phyloP scores from a whole-genome alignment of 1,139 yeast genomes.

The Suhomyces bolitotheri region DNA sequence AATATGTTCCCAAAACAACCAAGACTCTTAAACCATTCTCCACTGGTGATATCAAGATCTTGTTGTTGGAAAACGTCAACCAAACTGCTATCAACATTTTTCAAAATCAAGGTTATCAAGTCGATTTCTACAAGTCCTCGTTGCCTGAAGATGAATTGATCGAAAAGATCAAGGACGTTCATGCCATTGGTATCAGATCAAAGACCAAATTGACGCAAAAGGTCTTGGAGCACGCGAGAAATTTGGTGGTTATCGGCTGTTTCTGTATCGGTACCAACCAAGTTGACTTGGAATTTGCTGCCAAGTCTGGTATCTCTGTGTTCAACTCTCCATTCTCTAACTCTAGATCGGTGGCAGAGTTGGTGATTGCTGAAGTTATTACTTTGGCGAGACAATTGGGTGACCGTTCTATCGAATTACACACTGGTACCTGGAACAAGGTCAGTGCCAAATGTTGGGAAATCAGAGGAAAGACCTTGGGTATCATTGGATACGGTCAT shows the following conservation, averaged over 20 bases:
- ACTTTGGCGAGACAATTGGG: slow-evolving; percentile 95
- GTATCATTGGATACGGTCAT: slow-evolving; percentile 97
- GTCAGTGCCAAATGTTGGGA: slow-evolving; percentile 97
- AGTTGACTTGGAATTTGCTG: slow-evolving; percentile 91
- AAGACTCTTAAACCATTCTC: slow-evolving; percentile 85
- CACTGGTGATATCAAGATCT: slow-evolving; percentile 88
- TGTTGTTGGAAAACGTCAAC: slow-evolving; percentile 89
- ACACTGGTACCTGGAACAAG: slow-evolving; percentile 97
- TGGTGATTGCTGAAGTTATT: slow-evolving; percentile 93
- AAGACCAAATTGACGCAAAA: slow-evolving; percentile 86
- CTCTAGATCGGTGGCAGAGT: slow-evolving; percentile 97
- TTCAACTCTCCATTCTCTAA: slow-evolving; percentile 98
- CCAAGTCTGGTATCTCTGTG: slow-evolving; percentile 90
- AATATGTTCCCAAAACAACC: slow-evolving; percentile 48
- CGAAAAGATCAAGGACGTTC: slow-evolving; percentile 90
- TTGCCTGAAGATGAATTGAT: slow-evolving; percentile 91
- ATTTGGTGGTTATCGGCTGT: slow-evolving; percentile 91
- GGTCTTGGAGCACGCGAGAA: slow-evolving; percentile 80
- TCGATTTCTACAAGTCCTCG: slow-evolving; percentile 88
- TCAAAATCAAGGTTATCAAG: slow-evolving; percentile 91
- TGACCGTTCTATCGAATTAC: slow-evolving; percentile 94
- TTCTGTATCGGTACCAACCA: slow-evolving; percentile 99
- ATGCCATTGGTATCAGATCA: slow-evolving; percentile 97
- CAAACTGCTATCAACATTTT: slow-evolving; percentile 87
- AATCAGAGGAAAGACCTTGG: slow-evolving; percentile 96